Base-by-base conservation (phyloP, 192 early-diverging fungal genomes). In the Linnemannia exigua region DNA sequence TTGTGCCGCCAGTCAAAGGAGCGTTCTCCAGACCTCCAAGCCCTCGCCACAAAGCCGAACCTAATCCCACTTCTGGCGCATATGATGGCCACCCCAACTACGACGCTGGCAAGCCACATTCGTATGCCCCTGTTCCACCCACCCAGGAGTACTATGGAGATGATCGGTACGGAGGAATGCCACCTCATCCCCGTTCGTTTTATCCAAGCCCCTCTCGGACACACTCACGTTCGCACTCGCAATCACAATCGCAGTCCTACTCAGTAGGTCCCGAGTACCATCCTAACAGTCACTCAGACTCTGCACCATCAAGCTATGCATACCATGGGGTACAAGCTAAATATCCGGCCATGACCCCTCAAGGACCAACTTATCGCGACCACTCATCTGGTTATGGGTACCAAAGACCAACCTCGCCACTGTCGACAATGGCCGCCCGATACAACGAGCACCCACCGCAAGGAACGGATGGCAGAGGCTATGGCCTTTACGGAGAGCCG, bases 161-260 rank as follows among this genome's bases (percentile, higher is more conserved):
- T 28, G 75, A 76, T 12, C 71, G 63, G 8, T 77, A 73, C 19
- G 47, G 69, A 17, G 41, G 58, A 16, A 63, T 70, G 47, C 50
- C 80, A 0, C 61, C 81, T 28, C 80, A 81, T 19, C 74, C 81
- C 15, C 82, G 77, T 8, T 84, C 76, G 7, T 79, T 74, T 31
- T 84, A 84, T 50, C 83, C 84, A 19, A 76, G 77, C 63, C 79
- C 84, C 0, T 77, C 79, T 4, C 70, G 72, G 17, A 68, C 77
- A 11, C 77, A 78, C 31, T 80, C 84, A 41, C 74, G 74, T 0
- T 76, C 84, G 0, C 78, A 79, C 28, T 80, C 84, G 0, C 74
- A 79, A 19, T 36, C 75, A 35, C 75, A 66, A 46, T 8, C 25
- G 41, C 63, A 36, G 52, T 54, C 82, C 0, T 75, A 79, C 25